A percentile compares a stretch with the other conserved stretches of the same genome.
Evolutionary conservation across 805 yeast genomes (phyloP).

Genomic region (Nakazawaea populi): DNA sequence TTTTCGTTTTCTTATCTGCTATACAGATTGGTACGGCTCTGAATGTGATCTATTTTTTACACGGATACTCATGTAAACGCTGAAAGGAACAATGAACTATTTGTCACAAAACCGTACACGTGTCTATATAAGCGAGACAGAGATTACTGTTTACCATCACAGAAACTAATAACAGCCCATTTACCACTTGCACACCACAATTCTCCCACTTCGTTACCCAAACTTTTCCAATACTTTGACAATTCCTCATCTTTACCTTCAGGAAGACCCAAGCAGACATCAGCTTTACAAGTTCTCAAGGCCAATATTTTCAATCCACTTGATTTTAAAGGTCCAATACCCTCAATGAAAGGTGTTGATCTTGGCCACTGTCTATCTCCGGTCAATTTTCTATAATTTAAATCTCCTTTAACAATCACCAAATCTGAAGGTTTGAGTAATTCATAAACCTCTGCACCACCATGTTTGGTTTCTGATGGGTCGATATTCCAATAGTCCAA

Average conservation of each 20-base stretch:
- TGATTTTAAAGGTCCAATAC: slow-evolving; percentile 62
- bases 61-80: no score
- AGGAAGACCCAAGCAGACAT: slow-evolving; percentile 81
- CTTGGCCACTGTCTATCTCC: slow-evolving; percentile 88
- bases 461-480: slow-evolving; percentile 42
- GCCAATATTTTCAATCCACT: slow-evolving; percentile 64
- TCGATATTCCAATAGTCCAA: slow-evolving; percentile 68
- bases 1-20: no score
- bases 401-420: slow-evolving; percentile 88
- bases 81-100: no score
- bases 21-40: no score
- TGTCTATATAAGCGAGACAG: neutral
- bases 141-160: slow-evolving; percentile 26
- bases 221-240: slow-evolving; percentile 45
- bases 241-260: slow-evolving; percentile 70
- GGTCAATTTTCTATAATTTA: slow-evolving; percentile 90
- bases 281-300: slow-evolving; percentile 93
- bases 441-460: slow-evolving; percentile 57
- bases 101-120: neutral
- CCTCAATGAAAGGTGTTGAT: slow-evolving; percentile 64
- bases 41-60: no score
- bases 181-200: slow-evolving; percentile 88
- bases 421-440: slow-evolving; percentile 61
- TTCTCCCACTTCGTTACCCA: slow-evolving; percentile 59
- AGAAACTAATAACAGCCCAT: slow-evolving; percentile 83